These are phyloP conservation scores for Ceratobasidium sp. DNA, from an alignment of 1,284 basidiomycete species.

Conservation along the genomic window DNA sequence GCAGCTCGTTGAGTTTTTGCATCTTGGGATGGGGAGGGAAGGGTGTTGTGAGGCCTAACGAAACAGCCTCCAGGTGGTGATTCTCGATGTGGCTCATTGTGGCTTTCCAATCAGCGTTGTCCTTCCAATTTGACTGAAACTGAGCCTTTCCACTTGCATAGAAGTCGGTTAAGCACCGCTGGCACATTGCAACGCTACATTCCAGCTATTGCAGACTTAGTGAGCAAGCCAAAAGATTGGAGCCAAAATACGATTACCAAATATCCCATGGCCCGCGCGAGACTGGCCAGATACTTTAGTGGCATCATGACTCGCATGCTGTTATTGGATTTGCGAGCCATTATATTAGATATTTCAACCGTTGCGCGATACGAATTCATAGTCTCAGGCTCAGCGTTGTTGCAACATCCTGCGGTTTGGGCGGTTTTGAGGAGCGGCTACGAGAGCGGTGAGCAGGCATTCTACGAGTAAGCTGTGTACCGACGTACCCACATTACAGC, in stretches of 20 bases:
- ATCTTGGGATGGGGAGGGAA: conserved; percentile 91
- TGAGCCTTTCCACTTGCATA: conserved; percentile 56
- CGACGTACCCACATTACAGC: conserved; percentile 80
- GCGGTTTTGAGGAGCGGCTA: conserved; percentile 55
- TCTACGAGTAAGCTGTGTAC: not conserved
- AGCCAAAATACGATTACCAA: conserved; percentile 67
- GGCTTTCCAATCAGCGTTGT: conserved; percentile 72
- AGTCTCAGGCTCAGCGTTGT: conserved; percentile 44
- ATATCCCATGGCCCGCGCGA: conserved; percentile 86
- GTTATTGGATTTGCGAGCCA: conserved; percentile 40
- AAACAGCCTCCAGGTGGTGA: conserved; percentile 53
- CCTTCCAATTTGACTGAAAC: conserved; percentile 56
- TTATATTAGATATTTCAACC: conserved; percentile 29
- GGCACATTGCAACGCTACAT: conserved; percentile 84
- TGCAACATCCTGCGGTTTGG: conserved; percentile 45
- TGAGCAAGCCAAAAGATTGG: not conserved
- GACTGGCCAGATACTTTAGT: conserved; percentile 65
- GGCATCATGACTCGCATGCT: conserved; percentile 46
- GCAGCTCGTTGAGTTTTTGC: conserved; percentile 81
- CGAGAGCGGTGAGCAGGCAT: conserved; percentile 29
- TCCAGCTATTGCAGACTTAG: conserved; percentile 73
- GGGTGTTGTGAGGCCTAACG: conserved; percentile 37
- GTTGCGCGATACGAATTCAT: conserved; percentile 43
- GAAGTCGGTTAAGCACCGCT: conserved; percentile 67
- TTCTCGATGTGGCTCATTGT: conserved; percentile 76